phyloP scores from a whole-genome alignment of 306 rosid species.

The Sphenostylis stenocarpa region DNA sequence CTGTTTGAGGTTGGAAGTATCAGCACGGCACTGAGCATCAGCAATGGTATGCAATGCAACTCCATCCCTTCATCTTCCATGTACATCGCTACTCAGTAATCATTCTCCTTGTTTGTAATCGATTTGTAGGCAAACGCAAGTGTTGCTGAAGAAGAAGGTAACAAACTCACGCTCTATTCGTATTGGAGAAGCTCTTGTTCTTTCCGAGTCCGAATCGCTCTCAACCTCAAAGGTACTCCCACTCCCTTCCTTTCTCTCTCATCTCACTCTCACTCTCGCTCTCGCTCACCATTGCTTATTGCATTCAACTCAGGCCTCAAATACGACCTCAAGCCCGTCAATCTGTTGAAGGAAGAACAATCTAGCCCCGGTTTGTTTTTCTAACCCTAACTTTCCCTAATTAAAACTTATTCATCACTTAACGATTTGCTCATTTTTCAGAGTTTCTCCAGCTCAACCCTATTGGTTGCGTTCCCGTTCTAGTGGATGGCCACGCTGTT shows the following conservation, averaged over 20 bases:
- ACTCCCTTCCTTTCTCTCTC: too few relatives aligned
- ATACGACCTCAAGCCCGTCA: constrained; percentile 56
- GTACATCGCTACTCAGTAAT: background rate
- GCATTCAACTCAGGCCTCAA: constrained; percentile 43
- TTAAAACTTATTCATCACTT: background rate
- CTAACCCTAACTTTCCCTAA: background rate
- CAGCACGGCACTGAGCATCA: background rate
- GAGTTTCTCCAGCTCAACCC: constrained; percentile 71
- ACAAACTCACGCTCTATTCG: constrained; percentile 37
- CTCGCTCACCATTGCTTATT: background rate
- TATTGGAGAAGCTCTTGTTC: constrained; percentile 50
- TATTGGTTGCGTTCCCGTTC: constrained; percentile 66
- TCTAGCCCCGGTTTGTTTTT: constrained; percentile 49
- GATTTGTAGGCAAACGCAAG: constrained; percentile 16
- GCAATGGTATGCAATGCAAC: background rate
- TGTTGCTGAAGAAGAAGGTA: background rate
- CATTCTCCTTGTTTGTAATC: too few relatives aligned
- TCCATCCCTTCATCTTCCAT: background rate
- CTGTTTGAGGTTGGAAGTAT: background rate
- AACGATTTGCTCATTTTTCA: constrained; percentile 27
- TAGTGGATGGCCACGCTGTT: constrained; percentile 51
- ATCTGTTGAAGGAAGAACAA: constrained; percentile 61
- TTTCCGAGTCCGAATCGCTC: constrained; percentile 47
- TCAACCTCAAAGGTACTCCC: constrained; percentile 65
- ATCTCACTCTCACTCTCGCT: background rate